These are phyloP conservation scores for Silene coronaria DNA, from an alignment of 179 eudicot species.

Conservation along the genomic window DNA sequence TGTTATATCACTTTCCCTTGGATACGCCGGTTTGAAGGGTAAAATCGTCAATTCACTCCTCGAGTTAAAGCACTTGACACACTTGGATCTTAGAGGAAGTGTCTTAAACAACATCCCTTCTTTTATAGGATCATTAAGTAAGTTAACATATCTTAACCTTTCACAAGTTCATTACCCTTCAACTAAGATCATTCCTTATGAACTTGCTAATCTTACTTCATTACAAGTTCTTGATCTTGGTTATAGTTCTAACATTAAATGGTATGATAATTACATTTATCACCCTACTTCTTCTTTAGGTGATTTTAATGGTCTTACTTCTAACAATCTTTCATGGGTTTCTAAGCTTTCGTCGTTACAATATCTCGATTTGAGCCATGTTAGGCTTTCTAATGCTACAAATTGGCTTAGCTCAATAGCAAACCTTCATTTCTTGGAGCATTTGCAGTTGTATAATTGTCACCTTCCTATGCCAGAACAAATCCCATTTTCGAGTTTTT, in stretches of 20 bases:
- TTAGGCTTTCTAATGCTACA: background rate
- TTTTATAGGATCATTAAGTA: constrained; percentile 15
- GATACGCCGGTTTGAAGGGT: constrained; percentile 7
- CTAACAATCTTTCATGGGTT: constrained; percentile 16
- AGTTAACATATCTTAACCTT: constrained; percentile 18
- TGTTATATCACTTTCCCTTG: constrained; percentile 4
- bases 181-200: constrained; percentile 2
- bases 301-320: constrained; percentile 2
- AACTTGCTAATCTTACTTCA: constrained; percentile 11
- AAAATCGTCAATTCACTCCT: background rate
- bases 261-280: constrained; percentile 10
- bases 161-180: constrained; percentile 8
- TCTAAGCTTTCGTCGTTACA: constrained; percentile 8
- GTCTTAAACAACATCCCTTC: constrained; percentile 11
- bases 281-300: constrained; percentile 5
- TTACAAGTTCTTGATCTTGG: constrained; percentile 11
- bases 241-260: constrained; percentile 10
- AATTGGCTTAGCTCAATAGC: constrained; percentile 9
- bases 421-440: constrained; percentile 6
- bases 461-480: constrained; percentile 6
- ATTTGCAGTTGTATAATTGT: constrained; percentile 7
- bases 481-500: constrained; percentile 1
- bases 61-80: background rate
- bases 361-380: constrained; percentile 10
- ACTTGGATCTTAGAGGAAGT: constrained; percentile 13